Conservation (phyloP, 1,284 basidiomycete species). For the Chondrostereum purpureum region DNA sequence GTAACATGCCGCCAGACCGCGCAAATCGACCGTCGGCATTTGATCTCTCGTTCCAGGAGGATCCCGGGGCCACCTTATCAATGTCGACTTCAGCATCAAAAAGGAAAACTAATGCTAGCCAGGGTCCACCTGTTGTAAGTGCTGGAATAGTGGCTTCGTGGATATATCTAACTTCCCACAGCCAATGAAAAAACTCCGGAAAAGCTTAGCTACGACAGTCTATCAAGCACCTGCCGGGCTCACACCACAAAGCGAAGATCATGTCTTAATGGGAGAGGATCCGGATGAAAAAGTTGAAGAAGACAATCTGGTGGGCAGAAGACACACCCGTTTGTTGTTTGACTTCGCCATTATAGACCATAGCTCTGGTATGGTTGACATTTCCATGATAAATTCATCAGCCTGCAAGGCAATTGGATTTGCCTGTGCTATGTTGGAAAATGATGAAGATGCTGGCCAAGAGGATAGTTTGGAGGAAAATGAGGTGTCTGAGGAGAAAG, state of each 20-base stretch:
- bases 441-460: slow-evolving; percentile 38
- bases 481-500: slow-evolving; percentile 10
- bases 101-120: too few relatives aligned
- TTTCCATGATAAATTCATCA: not conserved
- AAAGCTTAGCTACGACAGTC: not conserved
- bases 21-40: too few relatives aligned
- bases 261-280: slow-evolving; percentile 3
- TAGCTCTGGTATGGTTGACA: not conserved
- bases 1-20: too few relatives aligned
- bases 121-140: too few relatives aligned
- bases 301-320: not conserved
- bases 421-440: slow-evolving; percentile 24
- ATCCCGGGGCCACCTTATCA: too few relatives aligned
- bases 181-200: not conserved
- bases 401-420: slow-evolving; percentile 30
- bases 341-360: slow-evolving; percentile 8
- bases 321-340: slow-evolving; percentile 2
- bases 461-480: slow-evolving; percentile 28
- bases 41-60: too few relatives aligned
- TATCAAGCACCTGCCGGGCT: not conserved
- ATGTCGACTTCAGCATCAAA: too few relatives aligned
- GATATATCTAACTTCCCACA: too few relatives aligned
- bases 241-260: not conserved
- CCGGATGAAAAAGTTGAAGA: not conserved
- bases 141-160: too few relatives aligned